Percentiles rank a stretch among this genome's conserved stretches.
Evolutionary conservation across 140 eudicot species (phyloP).

Genomic region (Ambrosia hybrid): DNA sequence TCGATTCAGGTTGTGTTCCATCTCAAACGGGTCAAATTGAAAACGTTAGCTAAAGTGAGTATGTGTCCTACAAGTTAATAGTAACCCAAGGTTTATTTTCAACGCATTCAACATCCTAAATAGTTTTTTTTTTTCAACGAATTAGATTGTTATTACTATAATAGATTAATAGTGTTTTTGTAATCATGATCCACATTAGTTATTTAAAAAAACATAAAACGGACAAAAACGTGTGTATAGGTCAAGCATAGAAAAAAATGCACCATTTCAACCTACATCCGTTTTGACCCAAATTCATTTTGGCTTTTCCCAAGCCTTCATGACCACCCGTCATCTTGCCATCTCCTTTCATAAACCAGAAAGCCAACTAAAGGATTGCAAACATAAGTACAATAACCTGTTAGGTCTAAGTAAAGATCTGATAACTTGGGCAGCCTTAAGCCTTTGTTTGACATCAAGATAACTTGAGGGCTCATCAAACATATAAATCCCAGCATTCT

Average conservation of each 20-base stretch:
- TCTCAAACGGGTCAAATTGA: not conserved
- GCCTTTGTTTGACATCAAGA: slow-evolving; percentile 93
- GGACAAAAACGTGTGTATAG: not conserved
- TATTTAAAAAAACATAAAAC: not conserved
- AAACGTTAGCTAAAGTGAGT: no score
- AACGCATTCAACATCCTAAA: not conserved
- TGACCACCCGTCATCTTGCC: not conserved
- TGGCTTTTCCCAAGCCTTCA: not conserved
- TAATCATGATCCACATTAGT: no score
- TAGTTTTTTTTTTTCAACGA: not conserved
- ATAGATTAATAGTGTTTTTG: not conserved
- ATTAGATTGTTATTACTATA: not conserved
- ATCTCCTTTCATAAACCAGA: not conserved
- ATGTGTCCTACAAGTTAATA: no score
- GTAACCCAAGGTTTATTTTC: not conserved
- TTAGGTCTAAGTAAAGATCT: slow-evolving; percentile 76
- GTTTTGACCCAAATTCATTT: not conserved
- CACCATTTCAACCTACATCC: not conserved
- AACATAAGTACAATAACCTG: slow-evolving; percentile 45
- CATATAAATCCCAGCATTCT: slow-evolving; percentile 83
- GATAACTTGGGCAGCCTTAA: no score
- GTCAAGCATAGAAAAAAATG: not conserved
- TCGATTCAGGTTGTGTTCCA: not conserved
- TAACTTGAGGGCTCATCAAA: slow-evolving; percentile 97
- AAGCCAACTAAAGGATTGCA: not conserved